Base-by-base conservation (phyloP, 208 protist species). In the Trypanosoma mega region DNA sequence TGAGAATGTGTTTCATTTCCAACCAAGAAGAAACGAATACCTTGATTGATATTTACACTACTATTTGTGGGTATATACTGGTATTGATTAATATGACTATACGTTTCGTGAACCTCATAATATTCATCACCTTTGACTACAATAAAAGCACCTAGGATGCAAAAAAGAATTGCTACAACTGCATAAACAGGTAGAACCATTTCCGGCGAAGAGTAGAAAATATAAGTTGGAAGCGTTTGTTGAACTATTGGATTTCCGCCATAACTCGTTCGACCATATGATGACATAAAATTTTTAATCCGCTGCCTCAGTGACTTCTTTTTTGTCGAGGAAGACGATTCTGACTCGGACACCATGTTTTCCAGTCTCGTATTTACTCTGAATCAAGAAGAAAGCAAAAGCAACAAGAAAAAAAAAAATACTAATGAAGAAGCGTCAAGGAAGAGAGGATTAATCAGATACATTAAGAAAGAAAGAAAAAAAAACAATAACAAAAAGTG, bases 31-130 rank as follows among this genome's bases (percentile, higher is more conserved):
- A 16, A 65, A 14, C 70, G 61, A 12, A 93, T 58, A 18, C 81
- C 76, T 55, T 91, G 52, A 52, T 90, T 93, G 23, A 87, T 67
- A 60, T 91, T 91, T 30, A 91, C 72, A 16, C 33, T 27, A 3
- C 76, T 56, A 57, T 93, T 64, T 12, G 52, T 71, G 24, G 87
- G 87, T 9, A 76, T 44, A 68, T 91, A 93, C 74, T 93, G 87
- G 52, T 93, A 93, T 31, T 72, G 57, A 52, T 90, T 68, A 39
- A 91, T 83, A 18, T 85, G 62, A 45, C 71, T 80, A 63, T 93
- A 93, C 52, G 68, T 53, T 21, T 71, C 33, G 49, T 78, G 57
- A 1, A 89, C 34, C 1, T 77, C 46, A 39, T 78, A 64, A 20
- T 63, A 53, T 5, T 50, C 47, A 33, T 58, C 47, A 37, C 77